These are phyloP conservation scores for Corynascus novoguineensis DNA, from an alignment of 495 filamentous ascomycete genomes.

Conservation along the genomic window DNA sequence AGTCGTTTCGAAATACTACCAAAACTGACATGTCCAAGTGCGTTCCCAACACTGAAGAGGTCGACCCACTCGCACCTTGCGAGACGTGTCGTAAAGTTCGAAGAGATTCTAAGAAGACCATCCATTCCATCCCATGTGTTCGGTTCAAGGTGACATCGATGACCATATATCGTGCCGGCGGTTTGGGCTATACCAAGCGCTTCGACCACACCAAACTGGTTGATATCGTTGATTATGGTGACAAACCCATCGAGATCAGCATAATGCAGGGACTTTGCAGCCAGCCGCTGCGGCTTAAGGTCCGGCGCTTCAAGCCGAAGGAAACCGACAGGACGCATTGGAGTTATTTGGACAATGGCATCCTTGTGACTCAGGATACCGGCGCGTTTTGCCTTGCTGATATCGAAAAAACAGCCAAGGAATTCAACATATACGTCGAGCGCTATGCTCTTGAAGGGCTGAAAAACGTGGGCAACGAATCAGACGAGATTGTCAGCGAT, in stretches of 20 bases:
- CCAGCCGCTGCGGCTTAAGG: slow-evolving; percentile 27
- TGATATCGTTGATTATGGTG: slow-evolving; percentile 31
- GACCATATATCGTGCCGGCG: slow-evolving; percentile 34
- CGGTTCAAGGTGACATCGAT: slow-evolving; percentile 37
- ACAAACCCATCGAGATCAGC: slow-evolving; percentile 22
- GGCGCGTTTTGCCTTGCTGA: slow-evolving; percentile 35
- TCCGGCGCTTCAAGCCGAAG: slow-evolving; percentile 32
- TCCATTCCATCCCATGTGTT: slow-evolving; percentile 38
- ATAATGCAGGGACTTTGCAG: slow-evolving; percentile 30
- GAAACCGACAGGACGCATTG: slow-evolving; percentile 29
- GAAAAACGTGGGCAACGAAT: slow-evolving; percentile 11
- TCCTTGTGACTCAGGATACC: slow-evolving; percentile 18
- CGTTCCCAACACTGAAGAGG: slow-evolving; percentile 24
- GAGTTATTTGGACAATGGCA: slow-evolving; percentile 24
- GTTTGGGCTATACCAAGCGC: slow-evolving; percentile 35
- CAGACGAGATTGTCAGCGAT: slow-evolving; percentile 14
- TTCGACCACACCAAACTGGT: slow-evolving; percentile 35
- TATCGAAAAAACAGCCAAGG: slow-evolving; percentile 26
- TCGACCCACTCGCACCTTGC: slow-evolving; percentile 31
- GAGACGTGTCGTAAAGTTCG: slow-evolving; percentile 32
- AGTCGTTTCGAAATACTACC: neutral
- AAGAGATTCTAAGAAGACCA: slow-evolving; percentile 39
- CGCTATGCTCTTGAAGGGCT: slow-evolving; percentile 23
- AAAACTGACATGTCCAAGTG: slow-evolving; percentile 14
- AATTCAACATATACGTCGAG: slow-evolving; percentile 32